These are phyloP conservation scores for Podospora australis DNA, from an alignment of 495 filamentous ascomycete genomes.

Conservation along the genomic window DNA sequence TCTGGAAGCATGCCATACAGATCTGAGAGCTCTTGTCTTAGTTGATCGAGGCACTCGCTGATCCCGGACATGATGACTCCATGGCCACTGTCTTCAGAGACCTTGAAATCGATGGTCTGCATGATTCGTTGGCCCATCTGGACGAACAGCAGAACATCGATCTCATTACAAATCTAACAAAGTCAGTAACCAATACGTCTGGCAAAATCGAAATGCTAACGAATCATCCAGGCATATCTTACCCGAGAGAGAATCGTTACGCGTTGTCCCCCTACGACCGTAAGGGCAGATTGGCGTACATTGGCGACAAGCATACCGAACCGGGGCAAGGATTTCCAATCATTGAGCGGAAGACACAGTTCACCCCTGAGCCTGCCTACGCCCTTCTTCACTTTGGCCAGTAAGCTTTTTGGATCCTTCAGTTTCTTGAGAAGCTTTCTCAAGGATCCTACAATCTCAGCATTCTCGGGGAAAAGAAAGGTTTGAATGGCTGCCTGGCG, in stretches of 20 bases:
- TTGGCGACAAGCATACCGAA: slow-evolving; percentile 54
- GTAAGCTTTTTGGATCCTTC: slow-evolving; percentile 67
- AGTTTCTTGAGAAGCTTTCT: slow-evolving; percentile 62
- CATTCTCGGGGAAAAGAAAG: slow-evolving; percentile 67
- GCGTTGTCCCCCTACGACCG: slow-evolving; percentile 50
- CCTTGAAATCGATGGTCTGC: slow-evolving; percentile 75
- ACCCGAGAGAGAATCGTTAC: slow-evolving; percentile 57
- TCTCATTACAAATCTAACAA: slow-evolving; percentile 29
- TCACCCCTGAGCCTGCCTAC: slow-evolving; percentile 57
- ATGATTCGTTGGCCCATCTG: slow-evolving; percentile 63
- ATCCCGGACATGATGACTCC: slow-evolving; percentile 68
- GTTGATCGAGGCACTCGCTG: slow-evolving; percentile 67
- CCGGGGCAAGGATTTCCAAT: slow-evolving; percentile 61
- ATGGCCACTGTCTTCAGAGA: slow-evolving; percentile 64
- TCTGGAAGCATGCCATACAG: slow-evolving; percentile 64
- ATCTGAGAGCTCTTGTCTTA: slow-evolving; percentile 73
- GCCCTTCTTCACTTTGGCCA: slow-evolving; percentile 70
- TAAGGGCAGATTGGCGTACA: slow-evolving; percentile 57
- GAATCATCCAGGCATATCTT: not conserved
- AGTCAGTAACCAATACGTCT: slow-evolving; percentile 2
- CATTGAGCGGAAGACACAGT: slow-evolving; percentile 52
- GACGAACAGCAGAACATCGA: slow-evolving; percentile 51
- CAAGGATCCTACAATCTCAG: slow-evolving; percentile 47
- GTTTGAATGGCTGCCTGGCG: slow-evolving; percentile 63
- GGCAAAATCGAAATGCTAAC: not conserved